Evolutionary conservation across 371 early-diverging fungal genomes (phyloP), one percentile per base, ranked within the genome.

Genomic region (Chytridium lagenaria): DNA sequence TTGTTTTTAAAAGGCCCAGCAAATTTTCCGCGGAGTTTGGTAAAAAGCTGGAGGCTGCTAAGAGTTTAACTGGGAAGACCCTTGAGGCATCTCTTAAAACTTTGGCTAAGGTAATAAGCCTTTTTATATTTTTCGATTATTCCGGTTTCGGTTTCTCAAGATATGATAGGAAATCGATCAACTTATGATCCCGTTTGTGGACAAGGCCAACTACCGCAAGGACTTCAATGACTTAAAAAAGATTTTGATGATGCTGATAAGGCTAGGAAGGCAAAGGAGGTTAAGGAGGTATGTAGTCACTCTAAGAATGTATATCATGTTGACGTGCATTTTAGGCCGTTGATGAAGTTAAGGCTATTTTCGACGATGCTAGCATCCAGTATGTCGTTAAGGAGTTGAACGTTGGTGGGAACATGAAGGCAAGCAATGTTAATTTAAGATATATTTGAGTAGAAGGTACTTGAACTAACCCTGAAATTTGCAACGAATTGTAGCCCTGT

Each of bases 241-340:
- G 78, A 77, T 2, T 93, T 94, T 76, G 91, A 89, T 61, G 96
- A 97, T 51, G 90, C 91, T 28, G 97, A 97, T 74, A 96, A 95
- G 89, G 90, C 89, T 0, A 87, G 91, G 72, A 95, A 95, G 86
- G 91, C 93, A 52, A 88, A 88, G 67, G 92, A 93, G 75, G 85
- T 87, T 73, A 95, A 94, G 87, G 82, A 84, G 69, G 82, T 79
- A n/a, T 51, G 44, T 50, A 63, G 65, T 65, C 44, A 12, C 19
- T 44, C 44, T 44, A 23, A 30, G 69, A 68, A 51, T 51, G 15
- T 10, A 64, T 64, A 36, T 70, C n/a, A 31, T 44, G 22, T 28
- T 34, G 59, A 44, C 44, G 12, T 44, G 44, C 23, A 28, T 74
- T 26, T 57, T 16, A 82, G 79, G 92, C 92, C 19, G 86, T 89